Base-by-base conservation (phyloP, 306 rosid genomes). In the Gastrolobium villosum region DNA sequence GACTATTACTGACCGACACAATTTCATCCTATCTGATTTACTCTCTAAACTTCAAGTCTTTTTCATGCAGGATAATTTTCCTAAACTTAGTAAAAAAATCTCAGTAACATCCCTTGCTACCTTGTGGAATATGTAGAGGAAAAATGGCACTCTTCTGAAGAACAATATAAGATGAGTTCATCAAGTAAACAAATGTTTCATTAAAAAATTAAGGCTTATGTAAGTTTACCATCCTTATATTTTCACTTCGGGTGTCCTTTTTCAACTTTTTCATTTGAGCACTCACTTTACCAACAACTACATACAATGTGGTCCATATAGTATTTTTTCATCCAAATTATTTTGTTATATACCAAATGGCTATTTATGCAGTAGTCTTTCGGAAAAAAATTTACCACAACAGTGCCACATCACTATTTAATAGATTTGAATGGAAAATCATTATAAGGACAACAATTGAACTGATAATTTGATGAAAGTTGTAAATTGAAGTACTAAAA, bases 131-230 rank as follows among this genome's bases (percentile, higher is more conserved):
- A 75, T 11, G 32, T 10, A 3, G 26, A 7, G 48, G 37, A n/a
- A 2, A 77, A 15, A 71, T 53, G 76, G 10, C 49, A 10, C 56
- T 5, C 66, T 60, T 62, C 43, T 26, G 32, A 71, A 62, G 28
- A 61, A 34, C 72, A 49, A 32, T 34, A 35, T 50, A 62, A 10
- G 36, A 62, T 63, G 45, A 72, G 65, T 34, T 7, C 67, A 74
- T 45, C 26, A 37, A 28, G 45, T 50, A 32, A 66, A 48, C 31
- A 45, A 3, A 52, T 44, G 10, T 20, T 57, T 75, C 28, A 57
- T 68, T 15, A 65, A 40, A 61, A 41, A 13, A 41, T 6, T 13
- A 15, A 11, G 53, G 46, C 57, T 10, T 48, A 30, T 20, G 2
- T 6, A 64, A 76, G 30, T 52, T 65, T 75, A 3, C 10, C 26